These are phyloP conservation scores for bread wheat (Triticum aestivum) DNA, from an alignment of 176 grass and related monocot genomes.

Conservation along the genomic window DNA sequence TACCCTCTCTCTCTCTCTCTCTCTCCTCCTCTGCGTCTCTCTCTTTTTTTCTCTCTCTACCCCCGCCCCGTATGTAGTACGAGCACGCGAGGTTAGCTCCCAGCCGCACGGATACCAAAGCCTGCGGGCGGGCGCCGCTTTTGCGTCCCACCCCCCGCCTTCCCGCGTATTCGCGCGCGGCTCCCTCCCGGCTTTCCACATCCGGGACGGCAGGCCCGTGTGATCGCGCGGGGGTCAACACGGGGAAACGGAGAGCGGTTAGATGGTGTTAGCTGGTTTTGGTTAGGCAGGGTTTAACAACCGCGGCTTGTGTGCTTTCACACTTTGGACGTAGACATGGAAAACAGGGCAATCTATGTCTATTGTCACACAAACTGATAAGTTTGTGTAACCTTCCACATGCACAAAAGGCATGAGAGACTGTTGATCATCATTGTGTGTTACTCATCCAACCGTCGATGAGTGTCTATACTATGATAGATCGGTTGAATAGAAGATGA, in stretches of 20 bases:
- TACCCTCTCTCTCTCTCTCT: not conserved
- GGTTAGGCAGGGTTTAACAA: not conserved
- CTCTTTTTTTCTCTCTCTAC: slow-evolving; percentile 15
- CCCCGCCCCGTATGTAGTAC: not conserved
- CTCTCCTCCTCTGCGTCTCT: not conserved
- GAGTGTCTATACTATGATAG: too few species aligned
- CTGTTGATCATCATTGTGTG: too few species aligned
- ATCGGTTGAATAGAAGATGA: too few species aligned
- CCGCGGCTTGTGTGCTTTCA: too few species aligned
- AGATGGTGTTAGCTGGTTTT: not conserved
- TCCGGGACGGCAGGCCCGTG: not conserved
- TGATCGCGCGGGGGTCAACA: not conserved
- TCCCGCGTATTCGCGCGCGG: not conserved
- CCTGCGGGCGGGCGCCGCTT: not conserved
- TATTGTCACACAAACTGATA: too few species aligned
- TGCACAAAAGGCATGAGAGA: too few species aligned
- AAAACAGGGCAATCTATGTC: too few species aligned
- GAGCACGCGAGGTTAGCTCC: slow-evolving; percentile 25
- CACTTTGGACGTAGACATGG: too few species aligned
- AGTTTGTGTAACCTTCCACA: too few species aligned
- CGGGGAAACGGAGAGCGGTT: not conserved
- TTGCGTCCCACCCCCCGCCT: not conserved
- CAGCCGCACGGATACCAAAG: slow-evolving; percentile 39
- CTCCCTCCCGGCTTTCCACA: too few species aligned
- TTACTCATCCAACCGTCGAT: too few species aligned